Percentiles rank a stretch among this genome's conserved stretches.
Evolutionary conservation across 2,329 filamentous ascomycete genomes (phyloP).

Genomic region (Colletotrichum acutatum): DNA sequence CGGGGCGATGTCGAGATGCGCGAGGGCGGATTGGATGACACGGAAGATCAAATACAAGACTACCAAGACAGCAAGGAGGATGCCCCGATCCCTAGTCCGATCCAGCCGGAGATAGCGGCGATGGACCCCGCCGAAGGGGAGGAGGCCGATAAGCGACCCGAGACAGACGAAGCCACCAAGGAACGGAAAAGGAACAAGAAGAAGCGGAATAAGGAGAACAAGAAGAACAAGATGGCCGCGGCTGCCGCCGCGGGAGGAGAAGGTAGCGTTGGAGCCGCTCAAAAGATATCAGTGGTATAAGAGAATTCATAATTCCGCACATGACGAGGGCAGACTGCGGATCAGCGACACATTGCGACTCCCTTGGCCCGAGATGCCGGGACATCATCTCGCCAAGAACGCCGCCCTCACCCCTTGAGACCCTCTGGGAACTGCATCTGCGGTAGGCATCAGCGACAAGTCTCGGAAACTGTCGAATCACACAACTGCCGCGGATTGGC

Average conservation of each 20-base stretch:
- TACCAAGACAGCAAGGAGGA: not conserved
- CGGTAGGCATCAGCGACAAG: not conserved
- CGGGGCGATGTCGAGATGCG: not conserved
- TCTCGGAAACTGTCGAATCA: not conserved
- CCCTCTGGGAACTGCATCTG: not conserved
- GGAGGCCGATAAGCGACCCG: not conserved
- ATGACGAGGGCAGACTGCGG: not conserved
- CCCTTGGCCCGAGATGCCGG: slow-evolving; percentile 23
- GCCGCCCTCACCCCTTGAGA: slow-evolving; percentile 1
- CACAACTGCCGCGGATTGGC: not conserved
- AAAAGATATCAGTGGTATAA: not conserved
- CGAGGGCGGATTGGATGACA: not conserved
- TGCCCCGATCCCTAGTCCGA: not conserved
- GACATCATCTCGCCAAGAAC: slow-evolving; percentile 14
- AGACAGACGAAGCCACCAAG: slow-evolving; percentile 36
- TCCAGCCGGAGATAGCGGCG: not conserved
- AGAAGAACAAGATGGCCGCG: slow-evolving; percentile 31
- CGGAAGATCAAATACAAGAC: not conserved
- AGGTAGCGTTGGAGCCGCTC: not conserved
- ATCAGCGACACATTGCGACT: not conserved
- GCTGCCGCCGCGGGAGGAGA: not conserved
- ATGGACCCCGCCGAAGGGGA: not conserved
- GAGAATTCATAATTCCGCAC: not conserved
- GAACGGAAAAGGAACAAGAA: slow-evolving; percentile 41
- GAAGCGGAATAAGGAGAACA: slow-evolving; percentile 31